Conservation (phyloP, 495 filamentous ascomycete genomes). For the Sphaerosporella brunnea region DNA sequence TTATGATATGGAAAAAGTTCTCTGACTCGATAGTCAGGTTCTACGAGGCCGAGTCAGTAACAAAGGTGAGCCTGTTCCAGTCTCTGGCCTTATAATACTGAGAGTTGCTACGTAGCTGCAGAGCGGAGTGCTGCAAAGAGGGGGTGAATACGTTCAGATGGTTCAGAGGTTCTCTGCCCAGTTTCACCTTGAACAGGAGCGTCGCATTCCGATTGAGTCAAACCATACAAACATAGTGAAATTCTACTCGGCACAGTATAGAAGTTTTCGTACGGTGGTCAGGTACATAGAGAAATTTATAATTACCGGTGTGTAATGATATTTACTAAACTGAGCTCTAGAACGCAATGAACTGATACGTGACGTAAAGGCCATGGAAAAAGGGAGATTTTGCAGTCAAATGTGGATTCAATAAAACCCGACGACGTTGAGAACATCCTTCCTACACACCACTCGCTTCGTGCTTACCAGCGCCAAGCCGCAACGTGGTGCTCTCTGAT, state of each 20-base stretch:
- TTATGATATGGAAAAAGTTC: constrained; percentile 5
- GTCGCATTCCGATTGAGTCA: constrained; percentile 10
- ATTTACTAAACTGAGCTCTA: too few species aligned
- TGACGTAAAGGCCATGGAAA: too few species aligned
- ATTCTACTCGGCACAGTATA: constrained; percentile 8
- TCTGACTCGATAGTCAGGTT: constrained; percentile 14
- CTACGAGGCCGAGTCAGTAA: constrained; percentile 13
- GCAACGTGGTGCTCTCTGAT: too few species aligned
- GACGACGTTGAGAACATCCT: too few species aligned
- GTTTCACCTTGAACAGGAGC: constrained; percentile 14
- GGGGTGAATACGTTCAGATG: constrained; percentile 14
- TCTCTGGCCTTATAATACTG: not conserved
- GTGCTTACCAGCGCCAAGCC: too few species aligned
- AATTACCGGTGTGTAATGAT: too few species aligned
- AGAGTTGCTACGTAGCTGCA: not conserved
- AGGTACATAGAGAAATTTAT: not conserved
- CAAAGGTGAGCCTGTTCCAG: not conserved
- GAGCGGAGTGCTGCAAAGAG: not conserved
- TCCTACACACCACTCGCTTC: too few species aligned
- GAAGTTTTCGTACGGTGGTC: constrained; percentile 5
- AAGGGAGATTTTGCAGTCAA: too few species aligned
- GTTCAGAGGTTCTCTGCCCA: constrained; percentile 14
- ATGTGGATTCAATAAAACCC: too few species aligned
- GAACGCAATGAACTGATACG: too few species aligned
- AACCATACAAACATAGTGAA: constrained; percentile 24